These are phyloP conservation scores for Pleurotus salmoneostramineus DNA, from an alignment of 768 basidiomycete genomes.

Conservation along the genomic window DNA sequence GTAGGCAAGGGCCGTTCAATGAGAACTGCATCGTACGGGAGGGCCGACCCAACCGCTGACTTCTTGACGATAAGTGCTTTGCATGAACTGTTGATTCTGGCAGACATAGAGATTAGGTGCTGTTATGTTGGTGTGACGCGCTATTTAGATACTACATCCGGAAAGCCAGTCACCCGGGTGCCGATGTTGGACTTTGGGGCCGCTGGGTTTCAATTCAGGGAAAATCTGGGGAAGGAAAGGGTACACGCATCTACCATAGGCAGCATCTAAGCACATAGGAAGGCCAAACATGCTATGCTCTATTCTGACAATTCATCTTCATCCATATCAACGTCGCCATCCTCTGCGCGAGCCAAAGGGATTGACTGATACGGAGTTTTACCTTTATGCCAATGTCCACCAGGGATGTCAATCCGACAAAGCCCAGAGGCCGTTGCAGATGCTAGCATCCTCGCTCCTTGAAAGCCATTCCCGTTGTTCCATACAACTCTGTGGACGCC, in stretches of 20 bases:
- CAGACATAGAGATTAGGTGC: background rate
- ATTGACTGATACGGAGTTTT: slow-evolving; percentile 65
- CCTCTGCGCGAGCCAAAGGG: slow-evolving; percentile 58
- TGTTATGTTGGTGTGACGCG: background rate
- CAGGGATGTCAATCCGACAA: slow-evolving; percentile 77
- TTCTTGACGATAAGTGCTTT: slow-evolving; percentile 4
- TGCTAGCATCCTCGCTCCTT: slow-evolving; percentile 55
- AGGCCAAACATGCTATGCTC: too few species aligned
- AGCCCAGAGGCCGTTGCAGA: slow-evolving; percentile 83
- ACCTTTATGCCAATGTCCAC: slow-evolving; percentile 70
- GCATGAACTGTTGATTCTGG: background rate
- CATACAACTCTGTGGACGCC: slow-evolving; percentile 76
- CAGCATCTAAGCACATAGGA: too few species aligned
- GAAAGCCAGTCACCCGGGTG: too few species aligned
- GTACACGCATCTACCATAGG: too few species aligned
- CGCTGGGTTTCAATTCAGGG: too few species aligned
- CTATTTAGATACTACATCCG: background rate
- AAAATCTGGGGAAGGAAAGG: too few species aligned
- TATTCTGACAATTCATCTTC: slow-evolving; percentile 3
- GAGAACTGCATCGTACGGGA: slow-evolving; percentile 46
- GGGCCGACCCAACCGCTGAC: background rate
- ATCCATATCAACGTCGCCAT: slow-evolving; percentile 41
- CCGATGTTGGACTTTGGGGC: too few species aligned
- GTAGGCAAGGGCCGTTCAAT: slow-evolving; percentile 44
- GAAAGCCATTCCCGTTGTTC: slow-evolving; percentile 75